Evolutionary conservation across 208 protist genomes (phyloP).

Genomic region (Leishmania martiniquensis): DNA sequence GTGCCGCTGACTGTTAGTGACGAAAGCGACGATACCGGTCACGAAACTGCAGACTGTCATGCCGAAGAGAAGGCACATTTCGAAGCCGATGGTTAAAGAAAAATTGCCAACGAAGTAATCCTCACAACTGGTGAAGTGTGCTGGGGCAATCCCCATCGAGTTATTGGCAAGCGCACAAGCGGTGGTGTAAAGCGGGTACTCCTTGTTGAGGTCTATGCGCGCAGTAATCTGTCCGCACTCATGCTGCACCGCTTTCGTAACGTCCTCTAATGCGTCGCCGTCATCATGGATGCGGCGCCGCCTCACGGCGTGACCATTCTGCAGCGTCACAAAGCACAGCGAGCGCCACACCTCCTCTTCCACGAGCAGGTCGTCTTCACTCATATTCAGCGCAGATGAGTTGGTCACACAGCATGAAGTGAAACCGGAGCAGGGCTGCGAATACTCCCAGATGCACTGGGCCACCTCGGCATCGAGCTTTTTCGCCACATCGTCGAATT

Average conservation of each 20-base stretch:
- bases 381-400: constrained; percentile 14
- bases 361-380: neutral
- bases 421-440: constrained; percentile 42
- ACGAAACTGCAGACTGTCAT: constrained; percentile 32
- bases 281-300: neutral
- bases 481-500: neutral
- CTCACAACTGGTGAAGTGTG: constrained; percentile 9
- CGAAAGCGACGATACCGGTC: constrained; percentile 12
- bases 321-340: constrained; percentile 33
- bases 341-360: constrained; percentile 13
- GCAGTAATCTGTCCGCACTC: constrained; percentile 12
- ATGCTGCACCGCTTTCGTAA: neutral
- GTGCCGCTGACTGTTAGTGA: constrained; percentile 11
- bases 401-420: constrained; percentile 48
- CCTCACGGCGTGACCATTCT: constrained; percentile 14
- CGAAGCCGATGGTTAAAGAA: constrained; percentile 21
- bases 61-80: constrained; percentile 16
- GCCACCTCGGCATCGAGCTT: neutral
- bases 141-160: neutral
- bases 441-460: constrained; percentile 29
- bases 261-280: constrained; percentile 1
- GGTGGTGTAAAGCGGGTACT: neutral
- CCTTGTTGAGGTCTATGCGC: neutral
- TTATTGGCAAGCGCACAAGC: neutral
- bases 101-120: constrained; percentile 32